These are phyloP conservation scores for Stenocarpella maydis DNA, from an alignment of 2,329 filamentous ascomycete genomes.

Conservation along the genomic window DNA sequence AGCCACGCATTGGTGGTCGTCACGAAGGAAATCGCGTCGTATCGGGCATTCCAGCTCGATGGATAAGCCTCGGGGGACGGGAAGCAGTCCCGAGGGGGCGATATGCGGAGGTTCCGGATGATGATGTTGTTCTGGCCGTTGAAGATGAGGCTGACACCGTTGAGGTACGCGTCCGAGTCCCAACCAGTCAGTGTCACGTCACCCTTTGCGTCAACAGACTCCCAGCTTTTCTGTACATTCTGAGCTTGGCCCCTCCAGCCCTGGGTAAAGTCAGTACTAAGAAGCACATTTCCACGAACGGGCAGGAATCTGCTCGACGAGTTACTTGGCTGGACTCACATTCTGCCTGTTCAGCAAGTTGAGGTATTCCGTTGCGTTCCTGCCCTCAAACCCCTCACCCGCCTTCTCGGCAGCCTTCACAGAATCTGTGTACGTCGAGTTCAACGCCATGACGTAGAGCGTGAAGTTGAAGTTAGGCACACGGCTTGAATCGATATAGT, in stretches of 20 bases:
- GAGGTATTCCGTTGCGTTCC: constrained; percentile 18
- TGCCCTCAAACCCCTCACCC: constrained; percentile 19
- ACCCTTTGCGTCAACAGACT: constrained; percentile 18
- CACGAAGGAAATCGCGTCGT: constrained; percentile 19
- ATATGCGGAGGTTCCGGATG: constrained; percentile 23
- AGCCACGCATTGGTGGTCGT: constrained; percentile 19
- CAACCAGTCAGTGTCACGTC: constrained; percentile 19
- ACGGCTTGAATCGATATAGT: constrained; percentile 20
- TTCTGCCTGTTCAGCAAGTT: constrained; percentile 16
- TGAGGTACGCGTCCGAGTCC: constrained; percentile 15
- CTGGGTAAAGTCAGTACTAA: neutral
- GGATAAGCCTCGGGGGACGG: constrained; percentile 17
- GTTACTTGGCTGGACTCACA: neutral
- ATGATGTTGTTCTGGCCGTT: constrained; percentile 22
- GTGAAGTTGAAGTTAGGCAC: constrained; percentile 18
- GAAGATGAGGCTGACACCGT: constrained; percentile 24
- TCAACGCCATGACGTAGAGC: constrained; percentile 16
- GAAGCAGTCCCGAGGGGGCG: constrained; percentile 21
- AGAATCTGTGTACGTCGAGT: constrained; percentile 18
- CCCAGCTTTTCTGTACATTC: constrained; percentile 19
- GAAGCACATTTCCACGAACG: too few species aligned
- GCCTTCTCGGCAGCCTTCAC: constrained; percentile 13
- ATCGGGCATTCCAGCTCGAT: constrained; percentile 23
- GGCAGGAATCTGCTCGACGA: too few species aligned
- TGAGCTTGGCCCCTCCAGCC: constrained; percentile 26